Evolutionary conservation across 192 early-diverging fungal species (phyloP).

Genomic region (Coemansia reversa): DNA sequence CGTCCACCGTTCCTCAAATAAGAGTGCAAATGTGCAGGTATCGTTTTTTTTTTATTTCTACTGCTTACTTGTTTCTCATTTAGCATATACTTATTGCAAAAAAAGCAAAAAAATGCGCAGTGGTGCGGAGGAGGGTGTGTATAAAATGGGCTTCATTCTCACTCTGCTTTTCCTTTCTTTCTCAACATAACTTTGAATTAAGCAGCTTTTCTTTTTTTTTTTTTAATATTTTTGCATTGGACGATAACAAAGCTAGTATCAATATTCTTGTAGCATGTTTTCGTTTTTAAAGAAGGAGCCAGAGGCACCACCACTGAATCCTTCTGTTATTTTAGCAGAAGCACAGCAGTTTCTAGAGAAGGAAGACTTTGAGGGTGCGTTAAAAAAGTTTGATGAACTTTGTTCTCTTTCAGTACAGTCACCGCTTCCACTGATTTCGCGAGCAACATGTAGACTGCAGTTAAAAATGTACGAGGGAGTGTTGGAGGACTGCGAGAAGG

Average conservation of each 20-base stretch:
- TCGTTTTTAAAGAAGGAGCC: conserved; percentile 46
- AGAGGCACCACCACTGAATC: conserved; percentile 37
- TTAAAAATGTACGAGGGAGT: conserved; percentile 45
- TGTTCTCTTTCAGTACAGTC: conserved; percentile 53
- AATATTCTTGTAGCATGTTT: conserved; percentile 13
- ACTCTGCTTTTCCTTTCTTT: neutral
- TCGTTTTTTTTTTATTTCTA: neutral
- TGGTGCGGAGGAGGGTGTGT: neutral
- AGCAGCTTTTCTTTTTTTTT: no score
- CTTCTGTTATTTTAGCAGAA: conserved; percentile 41
- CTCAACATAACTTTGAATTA: neutral
- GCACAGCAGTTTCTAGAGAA: conserved; percentile 51
- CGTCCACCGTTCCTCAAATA: conserved; percentile 43
- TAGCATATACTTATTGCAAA: neutral
- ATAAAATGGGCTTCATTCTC: neutral
- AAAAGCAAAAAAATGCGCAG: neutral
- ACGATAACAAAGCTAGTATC: neutral
- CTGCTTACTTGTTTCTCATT: conserved; percentile 9
- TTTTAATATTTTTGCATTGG: neutral
- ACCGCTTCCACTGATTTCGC: conserved; percentile 46
- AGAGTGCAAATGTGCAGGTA: neutral
- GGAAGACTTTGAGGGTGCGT: conserved; percentile 45
- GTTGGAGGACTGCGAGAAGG: conserved; percentile 52
- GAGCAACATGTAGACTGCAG: conserved; percentile 53
- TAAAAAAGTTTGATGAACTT: conserved; percentile 52